Evolutionary conservation across 2,329 filamentous ascomycete genomes (phyloP).

Genomic region (Ophiocordyceps australis): DNA sequence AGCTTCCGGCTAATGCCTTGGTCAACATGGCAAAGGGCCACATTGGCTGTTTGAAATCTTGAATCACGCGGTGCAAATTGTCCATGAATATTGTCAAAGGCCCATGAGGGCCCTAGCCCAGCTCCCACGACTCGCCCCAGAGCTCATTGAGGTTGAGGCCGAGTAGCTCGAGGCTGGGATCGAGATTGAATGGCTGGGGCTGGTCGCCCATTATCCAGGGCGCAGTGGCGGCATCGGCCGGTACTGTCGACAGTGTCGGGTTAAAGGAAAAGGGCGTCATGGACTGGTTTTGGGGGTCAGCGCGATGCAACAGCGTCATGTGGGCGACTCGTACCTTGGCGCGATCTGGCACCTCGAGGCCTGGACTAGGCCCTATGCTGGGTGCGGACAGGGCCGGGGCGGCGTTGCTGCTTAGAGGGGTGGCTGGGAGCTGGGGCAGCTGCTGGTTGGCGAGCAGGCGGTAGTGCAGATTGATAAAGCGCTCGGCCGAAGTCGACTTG

Average conservation of each 20-base stretch:
- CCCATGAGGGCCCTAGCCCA: conserved; percentile 14
- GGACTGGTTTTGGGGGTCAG: conserved; percentile 15
- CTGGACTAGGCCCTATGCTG: conserved; percentile 10
- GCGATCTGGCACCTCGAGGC: conserved; percentile 16
- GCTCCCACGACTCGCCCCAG: conserved; percentile 31
- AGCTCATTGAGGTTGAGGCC: conserved; percentile 36
- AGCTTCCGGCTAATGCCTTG: no score
- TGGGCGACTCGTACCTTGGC: conserved; percentile 14
- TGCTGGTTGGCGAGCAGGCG: conserved; percentile 37
- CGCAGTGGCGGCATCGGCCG: conserved; percentile 15
- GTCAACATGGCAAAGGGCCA: no score
- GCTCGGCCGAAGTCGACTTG: conserved; percentile 38
- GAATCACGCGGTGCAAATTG: no score
- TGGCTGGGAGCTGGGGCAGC: conserved; percentile 13
- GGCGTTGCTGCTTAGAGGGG: conserved; percentile 7
- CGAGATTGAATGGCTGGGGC: conserved; percentile 25
- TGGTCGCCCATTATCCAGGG: conserved; percentile 16
- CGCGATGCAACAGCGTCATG: background rate
- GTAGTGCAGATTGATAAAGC: conserved; percentile 40
- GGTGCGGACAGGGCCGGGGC: conserved; percentile 5
- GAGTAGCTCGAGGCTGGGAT: conserved; percentile 33
- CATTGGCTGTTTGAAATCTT: no score
- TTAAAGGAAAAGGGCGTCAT: conserved; percentile 21
- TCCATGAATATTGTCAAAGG: no score
- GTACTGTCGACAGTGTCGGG: conserved; percentile 14